phyloP scores from a whole-genome alignment of 768 basidiomycete species.

The Gloeophyllum trabeum region DNA sequence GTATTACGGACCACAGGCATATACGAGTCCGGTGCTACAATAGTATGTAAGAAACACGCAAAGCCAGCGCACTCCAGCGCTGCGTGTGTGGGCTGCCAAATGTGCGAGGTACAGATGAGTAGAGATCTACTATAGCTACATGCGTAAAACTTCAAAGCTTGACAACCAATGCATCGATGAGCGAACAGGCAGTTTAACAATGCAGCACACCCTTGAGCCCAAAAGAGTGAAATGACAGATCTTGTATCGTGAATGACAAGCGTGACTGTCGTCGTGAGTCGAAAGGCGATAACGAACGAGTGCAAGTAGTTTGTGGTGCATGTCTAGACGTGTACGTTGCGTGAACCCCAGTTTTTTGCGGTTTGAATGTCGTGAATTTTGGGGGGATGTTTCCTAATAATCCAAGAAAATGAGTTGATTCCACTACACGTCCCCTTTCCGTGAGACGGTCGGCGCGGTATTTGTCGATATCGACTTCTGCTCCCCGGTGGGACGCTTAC shows the following conservation, averaged over 20 bases:
- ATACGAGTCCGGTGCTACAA: too few relatives aligned
- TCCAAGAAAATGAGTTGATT: too few relatives aligned
- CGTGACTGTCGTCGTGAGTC: conserved; percentile 1
- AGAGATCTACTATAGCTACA: too few relatives aligned
- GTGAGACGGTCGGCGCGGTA: background rate
- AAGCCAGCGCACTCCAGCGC: too few relatives aligned
- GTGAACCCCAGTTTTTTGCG: background rate
- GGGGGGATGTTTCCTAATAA: too few relatives aligned
- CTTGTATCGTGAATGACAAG: conserved; percentile 48
- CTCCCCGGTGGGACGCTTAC: conserved; percentile 2
- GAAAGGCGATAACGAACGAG: conserved; percentile 4
- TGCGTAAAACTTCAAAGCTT: too few relatives aligned
- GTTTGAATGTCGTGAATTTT: background rate
- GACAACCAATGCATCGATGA: background rate
- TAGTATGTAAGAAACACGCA: too few relatives aligned
- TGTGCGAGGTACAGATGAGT: too few relatives aligned
- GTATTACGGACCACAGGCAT: too few relatives aligned
- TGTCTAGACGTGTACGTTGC: background rate
- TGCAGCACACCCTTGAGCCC: background rate
- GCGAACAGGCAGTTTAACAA: background rate
- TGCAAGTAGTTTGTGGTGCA: conserved; percentile 5
- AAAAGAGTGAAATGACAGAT: conserved; percentile 21
- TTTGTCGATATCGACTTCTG: background rate
- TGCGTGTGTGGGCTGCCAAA: too few relatives aligned
- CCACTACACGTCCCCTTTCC: background rate